These are phyloP conservation scores for Santalum album DNA, from an alignment of 164 flowering plant species.

Conservation along the genomic window DNA sequence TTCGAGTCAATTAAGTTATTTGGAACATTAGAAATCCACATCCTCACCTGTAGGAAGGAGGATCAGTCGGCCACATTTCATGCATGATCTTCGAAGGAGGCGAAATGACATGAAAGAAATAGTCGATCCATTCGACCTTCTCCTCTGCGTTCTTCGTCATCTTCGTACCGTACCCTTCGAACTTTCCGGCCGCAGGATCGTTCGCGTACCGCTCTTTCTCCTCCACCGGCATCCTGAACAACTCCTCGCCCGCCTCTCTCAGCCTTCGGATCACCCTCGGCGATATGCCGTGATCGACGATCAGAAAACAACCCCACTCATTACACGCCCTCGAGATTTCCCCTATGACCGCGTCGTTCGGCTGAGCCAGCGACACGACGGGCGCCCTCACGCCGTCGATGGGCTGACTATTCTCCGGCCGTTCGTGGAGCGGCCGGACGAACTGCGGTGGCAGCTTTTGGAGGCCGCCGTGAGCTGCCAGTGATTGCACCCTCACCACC, in stretches of 20 bases:
- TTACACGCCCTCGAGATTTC: conserved; percentile 21
- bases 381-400: conserved; percentile 30
- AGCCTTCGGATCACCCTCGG: conserved; percentile 20
- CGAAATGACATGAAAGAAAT: conserved; percentile 29
- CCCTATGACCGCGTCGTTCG: conserved; percentile 15
- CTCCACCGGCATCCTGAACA: conserved; percentile 32
- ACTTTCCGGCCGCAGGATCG: conserved; percentile 21
- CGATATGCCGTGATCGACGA: conserved; percentile 34
- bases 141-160: conserved; percentile 32
- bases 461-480: conserved; percentile 22
- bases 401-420: conserved; percentile 34
- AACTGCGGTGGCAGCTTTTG: conserved; percentile 26
- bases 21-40: no score
- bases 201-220: conserved; percentile 41
- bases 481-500: conserved; percentile 29
- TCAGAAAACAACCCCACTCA: conserved; percentile 45
- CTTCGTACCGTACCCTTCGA: conserved; percentile 51
- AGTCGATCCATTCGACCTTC: conserved; percentile 47
- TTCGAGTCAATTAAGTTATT: no score
- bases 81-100: conserved; percentile 29
- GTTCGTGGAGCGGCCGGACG: conserved; percentile 33
- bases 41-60: conserved; percentile 38
- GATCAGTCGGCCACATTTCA: conserved; percentile 30
- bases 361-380: conserved; percentile 26
- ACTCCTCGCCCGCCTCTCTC: conserved; percentile 28